Base-by-base conservation (phyloP, 164 flowering plant species). In the Vitis amurensis region DNA sequence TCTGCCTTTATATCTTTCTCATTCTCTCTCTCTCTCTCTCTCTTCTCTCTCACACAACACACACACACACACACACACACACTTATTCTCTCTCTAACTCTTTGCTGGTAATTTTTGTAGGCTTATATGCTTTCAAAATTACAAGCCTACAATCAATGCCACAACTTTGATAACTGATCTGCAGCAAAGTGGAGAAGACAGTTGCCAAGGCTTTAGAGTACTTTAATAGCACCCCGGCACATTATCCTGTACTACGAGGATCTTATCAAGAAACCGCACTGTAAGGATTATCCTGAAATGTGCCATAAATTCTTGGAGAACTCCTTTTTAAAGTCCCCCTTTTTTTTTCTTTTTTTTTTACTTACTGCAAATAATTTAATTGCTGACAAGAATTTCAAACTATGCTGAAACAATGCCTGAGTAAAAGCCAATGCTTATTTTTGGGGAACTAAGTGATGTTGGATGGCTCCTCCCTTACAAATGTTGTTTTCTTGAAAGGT, bases 191-290 rank as follows among this genome's bases (percentile, higher is more conserved):
- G 75, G 91, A 89, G 78, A 69, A 37, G 37, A 76, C 77, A 52
- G 83, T 77, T 67, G 70, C 71, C 11, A 80, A 81, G 72, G 89
- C 87, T 48, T 69, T 91, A 68, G 81, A 76, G 27, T 79, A 79
- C 74, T 91, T 87, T 79, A 88, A 81, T 49, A 80, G 77, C 78
- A 89, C 94, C n/a, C 27, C 79, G 91, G 50, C 89, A 91, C 70
- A 80, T 85, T 0, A 63, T 87, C 61, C 27, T 91, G 53, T 88
- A 84, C 67, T 93, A 93, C 53, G 98, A 93, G 75, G 94, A 91
- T 72, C 74, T 93, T 37, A 50, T 91, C 37, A 88, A 71, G 64
- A 83, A n/a, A 87, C 72, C 78, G 51, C 27, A 89, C 80, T 64
- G 95, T 93, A 80, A 80, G 82, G 7, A 37, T 37, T 4, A 37